Conservation (phyloP, 2,329 filamentous ascomycete genomes). For the Tolypocladium nubicola region DNA sequence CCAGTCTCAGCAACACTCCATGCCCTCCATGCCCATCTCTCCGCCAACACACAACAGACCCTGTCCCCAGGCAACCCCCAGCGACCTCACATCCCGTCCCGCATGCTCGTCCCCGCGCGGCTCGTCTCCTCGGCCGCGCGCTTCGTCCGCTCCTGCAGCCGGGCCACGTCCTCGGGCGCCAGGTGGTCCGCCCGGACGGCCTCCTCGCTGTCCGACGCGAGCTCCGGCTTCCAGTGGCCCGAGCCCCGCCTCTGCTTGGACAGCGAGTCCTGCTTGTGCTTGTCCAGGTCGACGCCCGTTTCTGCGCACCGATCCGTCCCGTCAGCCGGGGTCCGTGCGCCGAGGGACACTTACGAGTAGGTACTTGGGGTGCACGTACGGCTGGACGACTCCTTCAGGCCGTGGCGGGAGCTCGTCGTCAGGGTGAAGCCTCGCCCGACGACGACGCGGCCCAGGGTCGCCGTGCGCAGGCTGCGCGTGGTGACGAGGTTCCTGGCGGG, state of each 20-base stretch:
- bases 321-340: neutral
- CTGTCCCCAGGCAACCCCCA: neutral
- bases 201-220: constrained; percentile 73
- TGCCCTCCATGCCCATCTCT: neutral
- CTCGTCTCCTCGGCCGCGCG: constrained; percentile 32
- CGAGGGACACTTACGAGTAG: too few relatives aligned
- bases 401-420: constrained; percentile 15
- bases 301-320: constrained; percentile 9
- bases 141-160: constrained; percentile 51
- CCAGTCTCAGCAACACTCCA: neutral
- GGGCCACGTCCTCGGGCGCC: constrained; percentile 27
- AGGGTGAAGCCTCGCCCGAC: constrained; percentile 15
- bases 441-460: constrained; percentile 9
- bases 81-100: constrained; percentile 26
- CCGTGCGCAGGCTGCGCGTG: constrained; percentile 14
- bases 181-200: constrained; percentile 58
- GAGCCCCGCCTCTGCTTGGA: constrained; percentile 59
- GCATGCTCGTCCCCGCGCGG: constrained; percentile 38
- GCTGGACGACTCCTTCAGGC: constrained; percentile 26
- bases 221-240: constrained; percentile 65
- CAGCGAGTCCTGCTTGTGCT: constrained; percentile 50
- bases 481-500: neutral
- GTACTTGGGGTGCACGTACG: constrained; percentile 16
- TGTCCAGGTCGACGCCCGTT: constrained; percentile 34
- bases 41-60: neutral